Evolutionary conservation across 176 grass and related monocot species (phyloP).

Genomic region (Oryza nivara): DNA sequence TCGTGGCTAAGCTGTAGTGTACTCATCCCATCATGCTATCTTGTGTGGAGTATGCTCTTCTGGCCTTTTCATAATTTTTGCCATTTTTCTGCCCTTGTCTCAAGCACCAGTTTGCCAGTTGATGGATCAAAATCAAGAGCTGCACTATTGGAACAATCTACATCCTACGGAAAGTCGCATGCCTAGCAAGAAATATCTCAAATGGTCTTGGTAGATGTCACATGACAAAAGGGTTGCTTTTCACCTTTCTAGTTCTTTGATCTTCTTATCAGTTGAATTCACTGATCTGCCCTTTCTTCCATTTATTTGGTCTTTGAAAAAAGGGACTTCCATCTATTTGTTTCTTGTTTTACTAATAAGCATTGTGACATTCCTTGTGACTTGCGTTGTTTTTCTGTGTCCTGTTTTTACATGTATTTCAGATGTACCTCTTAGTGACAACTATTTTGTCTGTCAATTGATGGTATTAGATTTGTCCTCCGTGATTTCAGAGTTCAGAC

Average conservation of each 20-base stretch:
- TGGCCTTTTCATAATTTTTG: constrained; percentile 12
- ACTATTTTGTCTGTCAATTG: not conserved
- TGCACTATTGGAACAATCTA: constrained; percentile 20
- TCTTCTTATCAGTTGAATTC: not conserved
- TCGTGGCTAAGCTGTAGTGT: constrained; percentile 25
- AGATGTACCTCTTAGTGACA: not conserved
- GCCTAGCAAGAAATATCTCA: not conserved
- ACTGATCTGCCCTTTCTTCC: not conserved
- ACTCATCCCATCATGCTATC: not conserved
- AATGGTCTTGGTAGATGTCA: not conserved
- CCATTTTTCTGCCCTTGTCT: constrained; percentile 16
- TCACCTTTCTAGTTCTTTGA: not conserved
- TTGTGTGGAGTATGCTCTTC: constrained; percentile 2
- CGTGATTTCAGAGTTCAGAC: not conserved
- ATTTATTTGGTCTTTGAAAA: constrained; percentile 11
- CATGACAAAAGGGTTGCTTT: constrained; percentile 10
- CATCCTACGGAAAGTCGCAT: not conserved
- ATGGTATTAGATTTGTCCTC: not conserved
- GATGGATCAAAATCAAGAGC: not conserved
- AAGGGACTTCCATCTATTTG: not conserved
- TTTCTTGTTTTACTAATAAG: constrained; percentile 9
- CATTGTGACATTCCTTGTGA: not conserved
- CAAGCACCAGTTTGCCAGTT: constrained; percentile 25
- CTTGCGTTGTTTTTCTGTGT: not conserved
- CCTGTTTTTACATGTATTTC: not conserved